Evolutionary conservation across 306 rosid species (phyloP).

Genomic region (Heteromeles arbutifolia): DNA sequence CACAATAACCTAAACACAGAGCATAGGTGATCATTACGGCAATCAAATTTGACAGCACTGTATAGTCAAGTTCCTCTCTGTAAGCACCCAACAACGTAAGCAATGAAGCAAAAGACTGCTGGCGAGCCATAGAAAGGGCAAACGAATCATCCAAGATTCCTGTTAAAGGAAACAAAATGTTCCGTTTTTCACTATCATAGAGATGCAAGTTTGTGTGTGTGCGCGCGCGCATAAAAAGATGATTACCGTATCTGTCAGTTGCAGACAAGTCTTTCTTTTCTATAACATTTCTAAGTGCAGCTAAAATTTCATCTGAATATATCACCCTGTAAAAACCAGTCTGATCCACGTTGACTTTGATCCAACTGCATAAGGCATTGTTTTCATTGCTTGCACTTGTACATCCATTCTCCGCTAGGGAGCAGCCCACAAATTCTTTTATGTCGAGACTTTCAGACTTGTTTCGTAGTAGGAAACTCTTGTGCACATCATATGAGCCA

Average conservation of each 20-base stretch:
- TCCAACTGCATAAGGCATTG: neutral
- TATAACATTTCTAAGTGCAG: too few species aligned
- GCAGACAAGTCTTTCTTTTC: too few species aligned
- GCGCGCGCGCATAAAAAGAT: neutral
- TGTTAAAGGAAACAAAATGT: conserved; percentile 29
- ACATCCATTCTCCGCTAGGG: neutral
- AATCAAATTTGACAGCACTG: conserved; percentile 73
- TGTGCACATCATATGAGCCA: conserved; percentile 60
- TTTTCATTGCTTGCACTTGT: neutral
- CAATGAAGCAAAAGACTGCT: conserved; percentile 62
- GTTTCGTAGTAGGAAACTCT: conserved; percentile 58
- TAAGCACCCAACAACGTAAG: conserved; percentile 72
- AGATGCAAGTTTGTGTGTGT: neutral
- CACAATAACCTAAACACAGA: neutral
- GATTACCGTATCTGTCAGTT: neutral
- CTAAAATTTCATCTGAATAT: too few species aligned
- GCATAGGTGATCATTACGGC: conserved; percentile 46
- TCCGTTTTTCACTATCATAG: conserved; percentile 2
- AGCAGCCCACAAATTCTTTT: conserved; percentile 10
- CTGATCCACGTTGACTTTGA: too few species aligned
- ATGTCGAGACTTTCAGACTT: conserved; percentile 48
- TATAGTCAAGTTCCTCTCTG: conserved; percentile 73
- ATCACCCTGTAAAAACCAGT: too few species aligned
- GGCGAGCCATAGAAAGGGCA: conserved; percentile 77
- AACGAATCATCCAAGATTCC: conserved; percentile 80